Percentiles rank a stretch among this genome's conserved stretches.
These are phyloP conservation scores for Fusarium setosum DNA, from an alignment of 2,329 filamentous ascomycete genomes.

Conservation along the genomic window DNA sequence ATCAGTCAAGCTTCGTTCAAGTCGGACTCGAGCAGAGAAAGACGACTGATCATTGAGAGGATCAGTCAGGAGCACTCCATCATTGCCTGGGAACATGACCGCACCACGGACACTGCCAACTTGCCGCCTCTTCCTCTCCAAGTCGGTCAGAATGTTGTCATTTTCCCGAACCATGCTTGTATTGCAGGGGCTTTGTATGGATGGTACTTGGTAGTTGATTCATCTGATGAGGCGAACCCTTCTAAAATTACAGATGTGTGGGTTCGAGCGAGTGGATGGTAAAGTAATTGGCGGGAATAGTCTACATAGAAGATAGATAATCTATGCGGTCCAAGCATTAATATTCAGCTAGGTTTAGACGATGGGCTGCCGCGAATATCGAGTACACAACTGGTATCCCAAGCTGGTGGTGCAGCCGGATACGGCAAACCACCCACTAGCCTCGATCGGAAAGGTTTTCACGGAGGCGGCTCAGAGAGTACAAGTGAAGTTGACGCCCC, in stretches of 20 bases:
- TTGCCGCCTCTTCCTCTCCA: constrained; percentile 51
- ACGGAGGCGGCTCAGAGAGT: too few species aligned
- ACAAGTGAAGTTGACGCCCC: too few species aligned
- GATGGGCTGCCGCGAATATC: too few species aligned
- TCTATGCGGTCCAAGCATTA: too few species aligned
- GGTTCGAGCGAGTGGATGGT: constrained; percentile 67
- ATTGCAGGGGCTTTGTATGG: constrained; percentile 69
- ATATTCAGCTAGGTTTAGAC: too few species aligned
- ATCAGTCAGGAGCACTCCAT: constrained; percentile 76
- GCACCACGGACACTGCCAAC: constrained; percentile 1
- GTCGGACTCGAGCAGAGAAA: not conserved
- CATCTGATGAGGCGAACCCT: constrained; percentile 49
- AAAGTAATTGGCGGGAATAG: not conserved
- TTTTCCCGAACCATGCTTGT: constrained; percentile 75
- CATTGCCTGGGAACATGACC: constrained; percentile 58
- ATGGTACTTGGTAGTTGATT: constrained; percentile 68
- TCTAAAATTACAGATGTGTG: constrained; percentile 66
- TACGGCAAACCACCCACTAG: too few species aligned
- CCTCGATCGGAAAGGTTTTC: too few species aligned
- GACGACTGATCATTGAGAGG: constrained; percentile 64
- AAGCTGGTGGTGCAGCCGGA: too few species aligned
- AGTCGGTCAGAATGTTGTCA: constrained; percentile 54
- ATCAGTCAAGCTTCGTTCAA: constrained; percentile 53
- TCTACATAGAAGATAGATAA: too few species aligned
- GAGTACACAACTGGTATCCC: too few species aligned